phyloP scores from a whole-genome alignment of 805 yeast genomes.

The Yarrowia sp. region DNA sequence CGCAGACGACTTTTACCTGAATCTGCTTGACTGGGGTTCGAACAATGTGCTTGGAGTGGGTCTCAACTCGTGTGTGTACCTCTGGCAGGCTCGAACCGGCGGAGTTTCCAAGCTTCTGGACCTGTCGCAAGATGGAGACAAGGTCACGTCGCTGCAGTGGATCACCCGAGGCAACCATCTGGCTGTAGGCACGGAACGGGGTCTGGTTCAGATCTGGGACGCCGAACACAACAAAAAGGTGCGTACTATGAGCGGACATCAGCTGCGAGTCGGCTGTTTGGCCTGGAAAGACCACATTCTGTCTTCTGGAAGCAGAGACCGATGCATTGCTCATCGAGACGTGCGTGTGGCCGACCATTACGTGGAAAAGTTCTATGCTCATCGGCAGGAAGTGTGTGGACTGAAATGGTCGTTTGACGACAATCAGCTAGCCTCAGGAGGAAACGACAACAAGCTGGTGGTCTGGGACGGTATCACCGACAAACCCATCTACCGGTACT shows the following conservation, averaged over 20 bases:
- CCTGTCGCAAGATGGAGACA: slow-evolving; percentile 64
- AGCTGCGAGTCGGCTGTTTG: slow-evolving; percentile 80
- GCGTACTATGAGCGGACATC: slow-evolving; percentile 92
- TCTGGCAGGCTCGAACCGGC: slow-evolving; percentile 89
- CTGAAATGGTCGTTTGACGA: slow-evolving; percentile 91
- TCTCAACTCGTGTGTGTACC: slow-evolving; percentile 81
- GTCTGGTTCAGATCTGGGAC: slow-evolving; percentile 94
- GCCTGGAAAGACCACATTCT: slow-evolving; percentile 94
- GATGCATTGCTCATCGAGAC: slow-evolving; percentile 85
- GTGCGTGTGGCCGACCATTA: slow-evolving; percentile 86
- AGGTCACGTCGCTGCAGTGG: slow-evolving; percentile 88
- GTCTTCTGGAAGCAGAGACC: slow-evolving; percentile 86
- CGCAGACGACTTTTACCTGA: slow-evolving; percentile 91
- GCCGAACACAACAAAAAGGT: slow-evolving; percentile 81
- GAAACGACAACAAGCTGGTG: slow-evolving; percentile 85
- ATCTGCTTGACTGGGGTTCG: slow-evolving; percentile 94
- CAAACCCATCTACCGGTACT: slow-evolving; percentile 73
- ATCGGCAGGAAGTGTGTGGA: slow-evolving; percentile 96
- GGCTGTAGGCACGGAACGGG: slow-evolving; percentile 88
- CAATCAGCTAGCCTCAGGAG: slow-evolving; percentile 92
- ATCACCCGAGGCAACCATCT: slow-evolving; percentile 92
- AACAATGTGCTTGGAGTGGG: slow-evolving; percentile 91
- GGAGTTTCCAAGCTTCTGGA: slow-evolving; percentile 82
- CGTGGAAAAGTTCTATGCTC: slow-evolving; percentile 72
- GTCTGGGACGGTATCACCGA: slow-evolving; percentile 84